Conservation (phyloP, 2,329 filamentous ascomycete genomes). For the Beauveria caledonica region DNA sequence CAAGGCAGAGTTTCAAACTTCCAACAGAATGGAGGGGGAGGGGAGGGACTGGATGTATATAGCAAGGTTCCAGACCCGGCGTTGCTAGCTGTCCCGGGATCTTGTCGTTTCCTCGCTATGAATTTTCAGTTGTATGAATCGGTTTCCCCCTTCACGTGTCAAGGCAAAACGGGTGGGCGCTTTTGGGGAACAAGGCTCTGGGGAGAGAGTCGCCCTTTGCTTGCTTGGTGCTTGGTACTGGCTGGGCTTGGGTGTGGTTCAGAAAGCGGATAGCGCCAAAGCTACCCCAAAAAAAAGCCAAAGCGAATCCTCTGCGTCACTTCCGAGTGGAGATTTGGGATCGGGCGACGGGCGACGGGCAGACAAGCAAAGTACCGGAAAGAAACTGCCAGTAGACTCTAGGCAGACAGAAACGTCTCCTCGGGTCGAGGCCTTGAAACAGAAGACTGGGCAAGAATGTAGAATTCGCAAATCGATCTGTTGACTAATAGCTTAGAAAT, state of each 20-base stretch:
- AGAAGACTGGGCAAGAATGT: too few relatives aligned
- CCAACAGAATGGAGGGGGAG: neutral
- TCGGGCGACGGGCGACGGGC: neutral
- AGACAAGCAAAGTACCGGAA: neutral
- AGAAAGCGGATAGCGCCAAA: constrained; percentile 11
- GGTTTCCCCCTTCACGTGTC: constrained; percentile 27
- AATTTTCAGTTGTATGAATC: constrained; percentile 10
- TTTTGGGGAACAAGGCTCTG: neutral
- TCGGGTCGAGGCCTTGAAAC: neutral
- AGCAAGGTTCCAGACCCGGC: neutral
- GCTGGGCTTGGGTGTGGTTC: neutral
- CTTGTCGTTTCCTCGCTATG: neutral
- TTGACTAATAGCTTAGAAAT: neutral
- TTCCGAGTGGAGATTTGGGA: constrained; percentile 1
- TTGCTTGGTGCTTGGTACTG: neutral
- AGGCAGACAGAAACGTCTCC: neutral
- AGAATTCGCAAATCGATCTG: neutral
- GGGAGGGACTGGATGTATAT: constrained; percentile 4
- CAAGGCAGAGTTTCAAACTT: neutral
- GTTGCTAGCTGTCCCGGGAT: constrained; percentile 2
- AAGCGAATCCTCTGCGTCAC: constrained; percentile 9
- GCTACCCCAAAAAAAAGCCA: constrained; percentile 3
- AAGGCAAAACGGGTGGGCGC: constrained; percentile 9
- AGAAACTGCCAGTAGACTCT: neutral
- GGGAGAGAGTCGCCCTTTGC: neutral